Percentiles rank a stretch among this genome's conserved stretches.
Evolutionary conservation across 78 protist genomes (phyloP).

Genomic region (Dictyostelium capitatum): DNA sequence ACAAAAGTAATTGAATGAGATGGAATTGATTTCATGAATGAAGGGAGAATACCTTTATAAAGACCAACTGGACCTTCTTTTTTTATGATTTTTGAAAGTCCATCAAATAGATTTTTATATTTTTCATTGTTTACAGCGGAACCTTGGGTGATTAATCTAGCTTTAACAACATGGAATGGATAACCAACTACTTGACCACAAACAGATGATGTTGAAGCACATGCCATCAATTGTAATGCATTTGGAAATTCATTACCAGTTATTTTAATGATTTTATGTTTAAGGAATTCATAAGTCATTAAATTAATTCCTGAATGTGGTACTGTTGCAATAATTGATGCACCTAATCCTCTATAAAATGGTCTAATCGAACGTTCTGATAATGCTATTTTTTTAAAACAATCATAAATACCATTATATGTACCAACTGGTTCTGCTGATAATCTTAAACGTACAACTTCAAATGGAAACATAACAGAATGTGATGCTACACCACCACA

Average conservation of each 20-base stretch:
- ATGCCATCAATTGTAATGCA: neutral
- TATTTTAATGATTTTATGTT: slow-evolving; percentile 38
- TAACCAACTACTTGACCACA: slow-evolving; percentile 49
- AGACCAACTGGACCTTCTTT: slow-evolving; percentile 75
- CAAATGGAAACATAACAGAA: slow-evolving; percentile 70
- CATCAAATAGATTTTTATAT: slow-evolving; percentile 53
- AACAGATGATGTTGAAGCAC: slow-evolving; percentile 48
- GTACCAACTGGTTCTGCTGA: slow-evolving; percentile 54
- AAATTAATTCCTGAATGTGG: slow-evolving; percentile 80
- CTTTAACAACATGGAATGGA: slow-evolving; percentile 80
- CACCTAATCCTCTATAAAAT: slow-evolving; percentile 74
- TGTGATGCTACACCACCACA: slow-evolving; percentile 66
- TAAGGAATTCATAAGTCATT: slow-evolving; percentile 68
- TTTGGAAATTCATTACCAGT: neutral
- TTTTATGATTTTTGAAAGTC: slow-evolving; percentile 26
- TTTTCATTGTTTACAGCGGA: slow-evolving; percentile 47
- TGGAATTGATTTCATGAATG: slow-evolving; percentile 73
- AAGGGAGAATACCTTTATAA: slow-evolving; percentile 76
- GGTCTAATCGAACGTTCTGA: slow-evolving; percentile 38
- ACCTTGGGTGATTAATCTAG: slow-evolving; percentile 70
- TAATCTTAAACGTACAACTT: slow-evolving; percentile 59
- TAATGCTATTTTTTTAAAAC: slow-evolving; percentile 15
- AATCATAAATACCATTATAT: slow-evolving; percentile 71
- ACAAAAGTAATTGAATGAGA: slow-evolving; percentile 67
- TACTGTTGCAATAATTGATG: slow-evolving; percentile 57